A percentile compares a stretch with the other conserved stretches of the same genome.
Conservation (phyloP, 1,284 basidiomycete genomes). For the Ustilago cynodontis region DNA sequence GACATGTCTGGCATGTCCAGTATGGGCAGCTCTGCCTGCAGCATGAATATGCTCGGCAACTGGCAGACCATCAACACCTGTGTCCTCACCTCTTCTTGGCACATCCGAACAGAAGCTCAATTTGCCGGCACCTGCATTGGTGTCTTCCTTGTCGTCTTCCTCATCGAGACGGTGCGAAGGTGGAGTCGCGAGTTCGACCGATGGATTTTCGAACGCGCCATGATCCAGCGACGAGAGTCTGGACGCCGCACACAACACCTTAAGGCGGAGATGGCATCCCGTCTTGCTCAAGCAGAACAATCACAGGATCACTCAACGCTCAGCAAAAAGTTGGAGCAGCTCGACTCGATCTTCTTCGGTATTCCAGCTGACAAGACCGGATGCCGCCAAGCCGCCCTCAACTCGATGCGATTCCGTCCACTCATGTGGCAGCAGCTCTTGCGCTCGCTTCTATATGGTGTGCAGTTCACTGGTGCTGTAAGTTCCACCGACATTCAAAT, state of each 20-base stretch:
- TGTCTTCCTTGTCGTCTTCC: slow-evolving; percentile 59
- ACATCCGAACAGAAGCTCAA: slow-evolving; percentile 49
- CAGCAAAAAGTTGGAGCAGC: slow-evolving; percentile 28
- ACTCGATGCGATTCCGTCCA: slow-evolving; percentile 46
- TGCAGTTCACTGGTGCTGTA: slow-evolving; percentile 61
- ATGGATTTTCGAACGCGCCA: slow-evolving; percentile 53
- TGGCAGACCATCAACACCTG: slow-evolving; percentile 57
- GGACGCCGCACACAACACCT: slow-evolving; percentile 30
- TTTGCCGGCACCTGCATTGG: slow-evolving; percentile 66
- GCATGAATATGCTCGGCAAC: slow-evolving; percentile 56
- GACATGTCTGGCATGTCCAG: slow-evolving; percentile 23
- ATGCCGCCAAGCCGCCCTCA: slow-evolving; percentile 39
- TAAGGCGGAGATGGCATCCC: slow-evolving; percentile 35
- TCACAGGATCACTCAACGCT: slow-evolving; percentile 28
- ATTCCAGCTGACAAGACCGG: slow-evolving; percentile 18
- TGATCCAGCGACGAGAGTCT: slow-evolving; percentile 25
- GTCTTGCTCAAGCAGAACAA: slow-evolving; percentile 22
- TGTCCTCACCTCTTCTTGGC: slow-evolving; percentile 62
- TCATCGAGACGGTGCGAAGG: slow-evolving; percentile 59
- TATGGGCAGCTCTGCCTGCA: slow-evolving; percentile 33
- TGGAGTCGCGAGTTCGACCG: slow-evolving; percentile 62
- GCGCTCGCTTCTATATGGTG: slow-evolving; percentile 58
- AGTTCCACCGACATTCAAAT: slow-evolving; percentile 9
- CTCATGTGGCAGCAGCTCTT: slow-evolving; percentile 59
- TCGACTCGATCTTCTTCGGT: slow-evolving; percentile 51